Evolutionary conservation across 2,329 filamentous ascomycete genomes (phyloP).

Genomic region (Aspergillus phoenicis): DNA sequence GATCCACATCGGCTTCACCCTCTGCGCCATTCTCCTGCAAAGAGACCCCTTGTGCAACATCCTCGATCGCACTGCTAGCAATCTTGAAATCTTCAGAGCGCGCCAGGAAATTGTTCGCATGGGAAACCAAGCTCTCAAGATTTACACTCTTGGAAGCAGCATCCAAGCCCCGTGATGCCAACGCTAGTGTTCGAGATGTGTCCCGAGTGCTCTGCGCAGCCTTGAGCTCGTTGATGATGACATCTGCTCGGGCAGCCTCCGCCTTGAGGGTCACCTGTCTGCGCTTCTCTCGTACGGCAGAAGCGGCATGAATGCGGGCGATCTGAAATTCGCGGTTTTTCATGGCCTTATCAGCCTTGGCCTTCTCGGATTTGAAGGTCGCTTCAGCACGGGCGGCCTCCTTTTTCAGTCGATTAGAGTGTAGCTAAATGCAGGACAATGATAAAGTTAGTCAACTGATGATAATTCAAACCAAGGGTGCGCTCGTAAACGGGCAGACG

Average conservation of each 20-base stretch:
- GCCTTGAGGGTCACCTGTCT: constrained; percentile 49
- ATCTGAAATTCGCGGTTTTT: constrained; percentile 53
- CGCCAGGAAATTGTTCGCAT: constrained; percentile 47
- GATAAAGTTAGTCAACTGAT: neutral
- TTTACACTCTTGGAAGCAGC: constrained; percentile 50
- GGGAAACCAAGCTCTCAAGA: constrained; percentile 45
- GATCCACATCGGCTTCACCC: constrained; percentile 46
- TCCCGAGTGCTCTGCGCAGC: constrained; percentile 52
- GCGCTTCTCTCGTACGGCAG: constrained; percentile 50
- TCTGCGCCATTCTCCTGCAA: constrained; percentile 50
- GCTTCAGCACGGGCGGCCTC: constrained; percentile 50
- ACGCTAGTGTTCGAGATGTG: constrained; percentile 47
- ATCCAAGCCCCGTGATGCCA: constrained; percentile 50
- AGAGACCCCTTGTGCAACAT: constrained; percentile 45
- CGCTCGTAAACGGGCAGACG: neutral
- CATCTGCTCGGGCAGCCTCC: constrained; percentile 51
- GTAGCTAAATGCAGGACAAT: constrained; percentile 37
- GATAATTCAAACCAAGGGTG: neutral
- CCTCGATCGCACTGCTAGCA: constrained; percentile 44
- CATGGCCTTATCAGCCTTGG: constrained; percentile 52
- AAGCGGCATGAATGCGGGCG: constrained; percentile 51
- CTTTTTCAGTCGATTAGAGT: constrained; percentile 52
- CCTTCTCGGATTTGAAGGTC: constrained; percentile 51
- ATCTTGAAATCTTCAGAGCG: constrained; percentile 49
- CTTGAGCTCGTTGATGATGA: constrained; percentile 53